phyloP scores from a whole-genome alignment of 2,329 filamentous ascomycete species.

The Fusarium pseudocircinatum region DNA sequence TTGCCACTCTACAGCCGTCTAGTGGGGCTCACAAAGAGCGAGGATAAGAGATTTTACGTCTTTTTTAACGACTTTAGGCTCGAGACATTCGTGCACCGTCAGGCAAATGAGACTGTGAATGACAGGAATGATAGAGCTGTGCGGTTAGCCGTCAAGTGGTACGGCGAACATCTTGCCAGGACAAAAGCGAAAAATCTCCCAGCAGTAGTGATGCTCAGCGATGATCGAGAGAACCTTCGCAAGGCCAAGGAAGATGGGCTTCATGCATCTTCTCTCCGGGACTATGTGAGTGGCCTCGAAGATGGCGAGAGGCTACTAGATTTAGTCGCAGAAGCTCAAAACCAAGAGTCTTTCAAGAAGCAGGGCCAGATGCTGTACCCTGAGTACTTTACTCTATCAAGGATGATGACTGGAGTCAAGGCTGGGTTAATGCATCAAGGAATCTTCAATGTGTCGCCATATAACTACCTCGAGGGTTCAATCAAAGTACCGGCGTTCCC shows the following conservation, averaged over 20 bases:
- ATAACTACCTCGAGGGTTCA: conserved; percentile 96
- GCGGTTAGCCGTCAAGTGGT: conserved; percentile 87
- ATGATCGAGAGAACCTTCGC: conserved; percentile 86
- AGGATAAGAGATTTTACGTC: conserved; percentile 97
- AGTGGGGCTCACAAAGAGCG: conserved; percentile 89
- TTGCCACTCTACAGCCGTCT: conserved; percentile 94
- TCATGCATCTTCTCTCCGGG: conserved; percentile 71
- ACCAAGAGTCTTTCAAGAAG: conserved; percentile 71
- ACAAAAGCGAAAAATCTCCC: conserved; percentile 72
- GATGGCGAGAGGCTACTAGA: conserved; percentile 88
- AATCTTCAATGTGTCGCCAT: conserved; percentile 93
- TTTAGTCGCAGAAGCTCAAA: conserved; percentile 87
- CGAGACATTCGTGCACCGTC: conserved; percentile 85
- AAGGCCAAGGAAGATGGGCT: conserved; percentile 83
- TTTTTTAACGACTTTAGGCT: conserved; percentile 99
- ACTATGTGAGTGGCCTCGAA: conserved; percentile 86
- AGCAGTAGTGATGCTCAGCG: conserved; percentile 89
- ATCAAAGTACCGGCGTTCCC: conserved; percentile 91
- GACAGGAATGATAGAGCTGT: conserved; percentile 96
- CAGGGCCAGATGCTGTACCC: conserved; percentile 79
- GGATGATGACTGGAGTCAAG: conserved; percentile 93
- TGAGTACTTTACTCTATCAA: conserved; percentile 89
- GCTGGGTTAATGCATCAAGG: conserved; percentile 91
- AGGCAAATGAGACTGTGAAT: conserved; percentile 86
- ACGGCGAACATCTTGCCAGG: conserved; percentile 79